phyloP scores from a whole-genome alignment of 139 green algal species.

The Chlamydomonas eustigma region DNA sequence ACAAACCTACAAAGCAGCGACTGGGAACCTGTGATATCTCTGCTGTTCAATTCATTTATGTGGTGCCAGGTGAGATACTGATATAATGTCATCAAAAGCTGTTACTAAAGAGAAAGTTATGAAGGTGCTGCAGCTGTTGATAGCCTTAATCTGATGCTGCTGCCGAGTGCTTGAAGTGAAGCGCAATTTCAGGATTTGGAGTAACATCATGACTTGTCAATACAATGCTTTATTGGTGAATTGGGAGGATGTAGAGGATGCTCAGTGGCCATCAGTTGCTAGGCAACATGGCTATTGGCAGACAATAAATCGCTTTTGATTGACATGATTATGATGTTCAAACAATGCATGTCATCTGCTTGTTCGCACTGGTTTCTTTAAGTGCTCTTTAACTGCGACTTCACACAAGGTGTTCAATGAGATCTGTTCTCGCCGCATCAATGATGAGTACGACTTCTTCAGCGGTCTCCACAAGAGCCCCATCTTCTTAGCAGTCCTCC shows the following conservation, averaged over 20 bases:
- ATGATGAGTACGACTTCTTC: no score
- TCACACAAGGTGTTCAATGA: conserved; percentile 20
- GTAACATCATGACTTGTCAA: no score
- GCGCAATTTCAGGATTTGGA: no score
- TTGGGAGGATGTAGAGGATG: not conserved
- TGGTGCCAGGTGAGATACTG: conserved; percentile 32
- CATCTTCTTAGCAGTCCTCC: conserved; percentile 84
- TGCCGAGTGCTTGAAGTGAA: no score
- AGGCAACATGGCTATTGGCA: no score
- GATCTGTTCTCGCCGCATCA: conserved; percentile 83
- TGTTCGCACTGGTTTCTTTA: no score
- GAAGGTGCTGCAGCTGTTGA: not conserved
- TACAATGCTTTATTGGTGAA: not conserved
- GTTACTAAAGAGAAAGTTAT: not conserved
- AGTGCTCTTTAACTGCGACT: not conserved
- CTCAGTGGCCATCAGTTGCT: not conserved
- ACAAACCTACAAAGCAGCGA: conserved; percentile 15
- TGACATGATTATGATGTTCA: not conserved
- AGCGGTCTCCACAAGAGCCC: conserved; percentile 61
- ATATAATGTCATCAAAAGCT: not conserved
- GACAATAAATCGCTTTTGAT: not conserved
- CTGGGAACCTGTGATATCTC: conserved; percentile 30
- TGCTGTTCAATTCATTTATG: conserved; percentile 96
- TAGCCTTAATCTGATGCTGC: no score
- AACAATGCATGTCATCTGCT: not conserved